Evolutionary conservation across 2,329 filamentous ascomycete genomes (phyloP), one percentile per base, ranked within the genome.

Genomic region (Talaromyces atroroseus): DNA sequence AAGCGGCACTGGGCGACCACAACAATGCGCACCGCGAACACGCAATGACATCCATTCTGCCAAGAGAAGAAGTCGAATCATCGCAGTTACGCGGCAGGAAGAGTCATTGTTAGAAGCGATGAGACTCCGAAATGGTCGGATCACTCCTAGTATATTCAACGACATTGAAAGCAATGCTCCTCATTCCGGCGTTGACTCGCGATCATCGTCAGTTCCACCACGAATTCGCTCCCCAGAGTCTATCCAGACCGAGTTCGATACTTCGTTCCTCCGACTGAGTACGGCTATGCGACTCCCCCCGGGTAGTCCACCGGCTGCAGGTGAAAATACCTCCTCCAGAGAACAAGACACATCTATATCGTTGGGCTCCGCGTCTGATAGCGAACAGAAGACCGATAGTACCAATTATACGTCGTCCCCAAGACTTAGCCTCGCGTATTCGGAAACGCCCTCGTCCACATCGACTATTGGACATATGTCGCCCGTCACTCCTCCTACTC

Each of bases 81-180:
- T 82, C 67, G 74, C 77, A 14, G 79, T 82, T 24, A 82, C 79
- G 0, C 70, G 76, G 54, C 78, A 81, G 63, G 79, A 82, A 65
- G 77, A 81, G 59, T 70, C 75, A 42, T 69, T 81, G 1, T 66
- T 82, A 3, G 78, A 78, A 61, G 76, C 78, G 1, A 75, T 82
- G 66, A 71, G 79, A 54, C 67, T 72, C 52, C 78, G 78, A 49
- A 71, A 76, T 60, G 76, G 77, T 50, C 73, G 70, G 40, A 74
- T 80, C 63, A 73, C 74, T 3, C 71, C 76, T 20, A 72, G 71
- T 59, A 68, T 77, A 24, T 70, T 68, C 60, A 61, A 69, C 10
- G 64, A 66, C 52, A 24, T 60, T 14, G 58, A 59, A 16, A 58
- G 57, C 16, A 16, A 52, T 24, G 58, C 55, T 42, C 29, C 46